Conservation (phyloP, 345 rosid species). For the Acer yangbiense region DNA sequence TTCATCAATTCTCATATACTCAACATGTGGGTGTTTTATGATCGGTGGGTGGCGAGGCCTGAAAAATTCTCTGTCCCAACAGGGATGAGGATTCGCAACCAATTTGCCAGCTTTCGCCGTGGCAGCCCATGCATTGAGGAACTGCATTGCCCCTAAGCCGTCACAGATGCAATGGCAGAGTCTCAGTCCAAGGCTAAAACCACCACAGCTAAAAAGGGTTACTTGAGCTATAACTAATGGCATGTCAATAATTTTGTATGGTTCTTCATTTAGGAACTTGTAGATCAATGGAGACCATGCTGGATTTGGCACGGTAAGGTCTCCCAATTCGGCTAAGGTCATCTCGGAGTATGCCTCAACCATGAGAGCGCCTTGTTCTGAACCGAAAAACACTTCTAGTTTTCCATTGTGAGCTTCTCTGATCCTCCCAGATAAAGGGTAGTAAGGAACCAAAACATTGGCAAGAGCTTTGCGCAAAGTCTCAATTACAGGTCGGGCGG, state of each 20-base stretch:
- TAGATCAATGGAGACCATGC: constrained; percentile 78
- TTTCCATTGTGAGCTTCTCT: constrained; percentile 69
- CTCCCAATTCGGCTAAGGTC: constrained; percentile 67
- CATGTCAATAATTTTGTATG: constrained; percentile 76
- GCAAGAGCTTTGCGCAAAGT: constrained; percentile 55
- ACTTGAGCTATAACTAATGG: constrained; percentile 85
- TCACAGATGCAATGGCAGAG: constrained; percentile 92
- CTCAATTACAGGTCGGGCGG: constrained; percentile 27
- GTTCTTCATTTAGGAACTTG: constrained; percentile 66
- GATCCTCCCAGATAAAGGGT: constrained; percentile 79
- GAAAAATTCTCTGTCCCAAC: constrained; percentile 75
- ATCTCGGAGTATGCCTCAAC: constrained; percentile 64
- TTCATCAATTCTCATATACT: constrained; percentile 71
- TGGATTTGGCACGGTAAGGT: constrained; percentile 84
- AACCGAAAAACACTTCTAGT: constrained; percentile 72
- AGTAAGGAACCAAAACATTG: constrained; percentile 74
- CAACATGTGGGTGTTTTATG: constrained; percentile 62
- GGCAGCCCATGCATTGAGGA: constrained; percentile 80
- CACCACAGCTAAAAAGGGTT: constrained; percentile 79
- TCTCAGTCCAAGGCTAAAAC: constrained; percentile 80
- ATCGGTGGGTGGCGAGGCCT: constrained; percentile 67
- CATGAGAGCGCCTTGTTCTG: constrained; percentile 70
- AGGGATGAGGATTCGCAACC: constrained; percentile 59
- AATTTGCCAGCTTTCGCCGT: constrained; percentile 57
- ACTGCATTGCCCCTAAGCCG: constrained; percentile 93